Conservation (phyloP, 148 eudicot genomes). For the Chenopodium suecicum region DNA sequence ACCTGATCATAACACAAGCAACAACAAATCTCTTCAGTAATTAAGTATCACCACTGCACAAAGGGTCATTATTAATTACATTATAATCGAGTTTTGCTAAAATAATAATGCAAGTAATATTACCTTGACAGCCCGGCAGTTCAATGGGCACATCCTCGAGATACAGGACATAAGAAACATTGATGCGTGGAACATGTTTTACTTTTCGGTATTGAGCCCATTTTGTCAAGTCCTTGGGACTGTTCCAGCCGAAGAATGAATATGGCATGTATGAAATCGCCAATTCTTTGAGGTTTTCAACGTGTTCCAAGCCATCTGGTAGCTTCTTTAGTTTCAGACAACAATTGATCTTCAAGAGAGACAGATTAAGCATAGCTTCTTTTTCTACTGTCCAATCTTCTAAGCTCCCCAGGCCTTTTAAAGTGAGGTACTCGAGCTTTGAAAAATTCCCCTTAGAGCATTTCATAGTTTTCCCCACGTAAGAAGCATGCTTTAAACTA, state of each 20-base stretch:
- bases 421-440: conserved; percentile 15
- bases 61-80: neutral
- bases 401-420: conserved; percentile 14
- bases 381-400: conserved; percentile 5
- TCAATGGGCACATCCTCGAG: neutral
- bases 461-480: neutral
- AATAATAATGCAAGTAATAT: neutral
- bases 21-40: no score
- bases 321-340: conserved; percentile 20
- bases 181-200: conserved; percentile 7
- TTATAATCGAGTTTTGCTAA: no score
- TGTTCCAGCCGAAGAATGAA: neutral
- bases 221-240: neutral
- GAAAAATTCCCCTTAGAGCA: neutral
- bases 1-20: no score
- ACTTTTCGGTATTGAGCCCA: conserved; percentile 18
- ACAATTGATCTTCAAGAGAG: conserved; percentile 13
- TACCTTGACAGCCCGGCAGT: neutral
- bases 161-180: conserved; percentile 18
- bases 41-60: neutral
- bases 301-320: conserved; percentile 11
- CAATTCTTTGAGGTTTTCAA: conserved; percentile 16
- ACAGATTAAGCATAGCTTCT: conserved; percentile 17
- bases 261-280: conserved; percentile 17
- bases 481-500: conserved; percentile 17